Conservation (phyloP, 331 rosid genomes). For the Saraca asoca region DNA sequence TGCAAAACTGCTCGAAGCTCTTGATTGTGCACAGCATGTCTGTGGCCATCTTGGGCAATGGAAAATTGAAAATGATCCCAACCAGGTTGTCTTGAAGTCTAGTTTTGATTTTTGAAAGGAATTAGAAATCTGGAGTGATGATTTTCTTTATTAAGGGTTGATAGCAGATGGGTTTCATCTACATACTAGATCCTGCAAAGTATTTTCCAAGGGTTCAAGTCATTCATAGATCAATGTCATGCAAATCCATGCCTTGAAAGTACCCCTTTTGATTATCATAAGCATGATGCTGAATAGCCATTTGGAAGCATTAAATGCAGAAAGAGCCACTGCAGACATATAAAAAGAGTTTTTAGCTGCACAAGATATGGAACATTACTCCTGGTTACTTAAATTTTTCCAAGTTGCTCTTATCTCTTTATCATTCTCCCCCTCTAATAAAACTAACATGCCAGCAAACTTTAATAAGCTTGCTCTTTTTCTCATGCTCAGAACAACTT, state of each 20-base stretch:
- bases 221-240: not conserved
- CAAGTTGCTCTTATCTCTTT: too few species aligned
- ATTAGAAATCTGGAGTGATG: too few species aligned
- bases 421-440: not conserved
- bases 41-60: too few species aligned
- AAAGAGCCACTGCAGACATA: not conserved
- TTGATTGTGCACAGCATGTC: too few species aligned
- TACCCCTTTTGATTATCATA: too few species aligned
- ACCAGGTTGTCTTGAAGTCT: too few species aligned
- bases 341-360: not conserved
- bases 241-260: too few species aligned
- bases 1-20: too few species aligned
- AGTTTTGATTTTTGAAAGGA: too few species aligned
- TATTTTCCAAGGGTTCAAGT: not conserved
- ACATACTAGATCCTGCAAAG: not conserved
- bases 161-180: too few species aligned
- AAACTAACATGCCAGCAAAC: not conserved
- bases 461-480: not conserved
- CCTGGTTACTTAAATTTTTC: not conserved
- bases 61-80: too few species aligned
- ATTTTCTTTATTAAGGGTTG: too few species aligned
- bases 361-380: not conserved
- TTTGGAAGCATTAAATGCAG: not conserved
- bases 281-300: not conserved
- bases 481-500: not conserved